These are phyloP conservation scores for Lathyrus sativus DNA, from an alignment of 306 rosid genomes.

Conservation along the genomic window DNA sequence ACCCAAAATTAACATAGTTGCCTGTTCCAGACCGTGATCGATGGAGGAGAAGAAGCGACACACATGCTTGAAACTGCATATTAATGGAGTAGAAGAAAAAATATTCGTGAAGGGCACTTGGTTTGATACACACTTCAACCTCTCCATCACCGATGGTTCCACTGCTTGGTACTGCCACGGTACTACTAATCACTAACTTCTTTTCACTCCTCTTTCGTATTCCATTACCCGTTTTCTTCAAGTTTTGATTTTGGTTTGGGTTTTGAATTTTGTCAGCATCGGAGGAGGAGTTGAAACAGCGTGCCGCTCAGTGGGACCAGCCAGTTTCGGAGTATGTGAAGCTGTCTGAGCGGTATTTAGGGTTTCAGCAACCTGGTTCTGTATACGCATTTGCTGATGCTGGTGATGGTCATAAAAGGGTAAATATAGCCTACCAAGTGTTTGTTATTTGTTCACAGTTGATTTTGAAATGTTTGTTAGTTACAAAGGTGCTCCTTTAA, in stretches of 20 bases:
- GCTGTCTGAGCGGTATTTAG: conserved; percentile 70
- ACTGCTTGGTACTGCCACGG: conserved; percentile 75
- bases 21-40: background rate
- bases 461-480: background rate
- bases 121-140: conserved; percentile 61
- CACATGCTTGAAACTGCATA: conserved; percentile 68
- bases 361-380: conserved; percentile 73
- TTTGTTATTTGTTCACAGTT: background rate
- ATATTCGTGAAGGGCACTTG: conserved; percentile 76
- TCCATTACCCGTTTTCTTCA: conserved; percentile 29
- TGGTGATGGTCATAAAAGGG: conserved; percentile 70
- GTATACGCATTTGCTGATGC: conserved; percentile 68
- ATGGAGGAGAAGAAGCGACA: conserved; percentile 53
- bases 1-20: background rate
- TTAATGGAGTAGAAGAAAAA: conserved; percentile 25
- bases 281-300: conserved; percentile 67
- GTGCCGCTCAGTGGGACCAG: conserved; percentile 95
- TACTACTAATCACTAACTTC: conserved; percentile 15
- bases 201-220: conserved; percentile 3
- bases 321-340: conserved; percentile 61
- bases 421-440: conserved; percentile 2
- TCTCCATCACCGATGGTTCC: conserved; percentile 70
- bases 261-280: conserved; percentile 43
- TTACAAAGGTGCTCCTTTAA: background rate
- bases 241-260: background rate